Percentiles rank a stretch among this genome's conserved stretches.
phyloP scores from a whole-genome alignment of 2,329 filamentous ascomycete genomes.

The Beauveria caledonica region DNA sequence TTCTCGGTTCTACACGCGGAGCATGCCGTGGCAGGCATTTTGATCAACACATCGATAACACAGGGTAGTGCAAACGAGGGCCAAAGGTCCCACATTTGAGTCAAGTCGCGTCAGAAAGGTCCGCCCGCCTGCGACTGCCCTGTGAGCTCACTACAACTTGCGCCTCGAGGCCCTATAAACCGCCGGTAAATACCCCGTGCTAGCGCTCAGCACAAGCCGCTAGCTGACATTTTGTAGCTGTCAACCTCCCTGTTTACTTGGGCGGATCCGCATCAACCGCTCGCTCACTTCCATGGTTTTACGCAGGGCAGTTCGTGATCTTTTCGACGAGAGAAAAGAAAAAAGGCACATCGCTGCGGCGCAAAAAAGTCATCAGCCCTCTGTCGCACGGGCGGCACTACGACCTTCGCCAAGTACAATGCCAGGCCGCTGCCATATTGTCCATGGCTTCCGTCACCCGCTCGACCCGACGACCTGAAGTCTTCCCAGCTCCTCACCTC shows the following conservation, averaged over 20 bases:
- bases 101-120: background rate
- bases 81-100: background rate
- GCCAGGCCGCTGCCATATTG: slow-evolving; percentile 26
- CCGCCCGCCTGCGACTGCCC: background rate
- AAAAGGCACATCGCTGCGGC: background rate
- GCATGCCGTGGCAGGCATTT: background rate
- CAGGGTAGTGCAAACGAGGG: background rate
- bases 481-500: slow-evolving; percentile 29
- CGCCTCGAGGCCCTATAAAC: background rate
- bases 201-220: background rate
- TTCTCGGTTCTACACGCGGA: background rate
- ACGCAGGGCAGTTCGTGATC: background rate
- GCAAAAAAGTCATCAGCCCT: background rate
- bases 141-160: background rate
- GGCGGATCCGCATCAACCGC: slow-evolving; percentile 2
- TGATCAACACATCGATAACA: too few species aligned
- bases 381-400: background rate
- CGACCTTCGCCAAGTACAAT: slow-evolving; percentile 23
- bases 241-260: background rate
- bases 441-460: slow-evolving; percentile 46
- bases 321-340: background rate
- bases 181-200: background rate
- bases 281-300: slow-evolving; percentile 4
- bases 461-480: slow-evolving; percentile 42
- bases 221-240: background rate